A percentile compares a stretch with the other conserved stretches of the same genome.
Evolutionary conservation across 306 rosid genomes (phyloP).

Genomic region (Begonia fuchsioides): DNA sequence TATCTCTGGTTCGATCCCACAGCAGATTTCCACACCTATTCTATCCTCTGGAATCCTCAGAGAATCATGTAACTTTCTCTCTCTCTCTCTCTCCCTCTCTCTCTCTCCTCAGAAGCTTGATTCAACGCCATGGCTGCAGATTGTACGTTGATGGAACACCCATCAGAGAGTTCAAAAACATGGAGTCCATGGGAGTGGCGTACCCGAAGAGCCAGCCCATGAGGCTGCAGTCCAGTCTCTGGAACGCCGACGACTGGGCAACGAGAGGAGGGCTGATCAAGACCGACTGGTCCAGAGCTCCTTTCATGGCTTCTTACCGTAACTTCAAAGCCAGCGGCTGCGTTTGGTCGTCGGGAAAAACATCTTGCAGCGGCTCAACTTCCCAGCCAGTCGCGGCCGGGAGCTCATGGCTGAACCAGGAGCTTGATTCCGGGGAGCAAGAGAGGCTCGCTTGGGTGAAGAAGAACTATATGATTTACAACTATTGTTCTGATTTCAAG

Average conservation of each 20-base stretch:
- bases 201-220: slow-evolving; percentile 41
- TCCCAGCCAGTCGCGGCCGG: slow-evolving; percentile 1
- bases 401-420: slow-evolving; percentile 27
- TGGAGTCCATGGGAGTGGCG: slow-evolving; percentile 31
- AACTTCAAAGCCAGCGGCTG: slow-evolving; percentile 36
- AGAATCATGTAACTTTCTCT: slow-evolving; percentile 24
- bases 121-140: slow-evolving; percentile 9
- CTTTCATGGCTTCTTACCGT: slow-evolving; percentile 45
- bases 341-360: slow-evolving; percentile 29
- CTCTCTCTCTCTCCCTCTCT: no score
- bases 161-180: slow-evolving; percentile 57
- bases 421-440: slow-evolving; percentile 25
- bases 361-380: slow-evolving; percentile 27
- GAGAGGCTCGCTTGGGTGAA: slow-evolving; percentile 45
- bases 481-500: slow-evolving; percentile 41
- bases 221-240: slow-evolving; percentile 45
- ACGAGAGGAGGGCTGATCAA: slow-evolving; percentile 67
- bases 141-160: slow-evolving; percentile 60
- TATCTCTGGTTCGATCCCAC: slow-evolving; percentile 72
- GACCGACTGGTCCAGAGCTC: slow-evolving; percentile 57
- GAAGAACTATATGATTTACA: slow-evolving; percentile 49
- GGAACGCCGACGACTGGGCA: slow-evolving; percentile 73
- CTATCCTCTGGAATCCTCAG: slow-evolving; percentile 52
- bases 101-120: no score
- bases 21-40: slow-evolving; percentile 50